Evolutionary conservation across 2,329 filamentous ascomycete genomes (phyloP).

Genomic region (Talaromyces verruculosus): DNA sequence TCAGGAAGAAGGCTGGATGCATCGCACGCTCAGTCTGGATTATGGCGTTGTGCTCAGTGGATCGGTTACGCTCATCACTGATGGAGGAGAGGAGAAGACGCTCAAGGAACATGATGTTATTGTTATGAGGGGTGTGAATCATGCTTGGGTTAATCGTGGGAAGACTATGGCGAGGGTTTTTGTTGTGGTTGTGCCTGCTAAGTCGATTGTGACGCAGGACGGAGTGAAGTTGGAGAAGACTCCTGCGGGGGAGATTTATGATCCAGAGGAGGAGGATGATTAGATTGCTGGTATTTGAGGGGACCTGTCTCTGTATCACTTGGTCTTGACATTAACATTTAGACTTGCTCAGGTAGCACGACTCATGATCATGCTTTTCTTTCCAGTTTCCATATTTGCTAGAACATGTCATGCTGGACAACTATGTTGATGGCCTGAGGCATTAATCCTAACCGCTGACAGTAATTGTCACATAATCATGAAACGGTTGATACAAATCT

Average conservation of each 20-base stretch:
- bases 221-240: slow-evolving; percentile 43
- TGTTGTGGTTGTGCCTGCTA: slow-evolving; percentile 44
- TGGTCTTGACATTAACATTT: not conserved
- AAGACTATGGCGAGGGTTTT: slow-evolving; percentile 41
- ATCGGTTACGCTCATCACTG: slow-evolving; percentile 29
- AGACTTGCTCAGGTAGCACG: not conserved
- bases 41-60: slow-evolving; percentile 33
- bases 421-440: not conserved
- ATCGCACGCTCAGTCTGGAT: slow-evolving; percentile 34
- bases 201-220: slow-evolving; percentile 42
- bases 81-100: slow-evolving; percentile 32
- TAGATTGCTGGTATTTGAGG: not conserved
- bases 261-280: slow-evolving; percentile 26
- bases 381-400: not conserved
- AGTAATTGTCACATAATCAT: not conserved
- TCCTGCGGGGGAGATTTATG: slow-evolving; percentile 24
- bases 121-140: slow-evolving; percentile 43
- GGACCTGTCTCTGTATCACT: not conserved
- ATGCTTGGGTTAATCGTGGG: slow-evolving; percentile 48
- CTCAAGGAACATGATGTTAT: slow-evolving; percentile 32
- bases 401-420: no score
- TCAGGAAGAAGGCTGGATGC: slow-evolving; percentile 24
- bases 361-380: not conserved
- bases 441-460: not conserved
- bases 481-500: not conserved